Conservation (phyloP, 1,139 yeast genomes). For the Nakaseomyces sp. region DNA sequence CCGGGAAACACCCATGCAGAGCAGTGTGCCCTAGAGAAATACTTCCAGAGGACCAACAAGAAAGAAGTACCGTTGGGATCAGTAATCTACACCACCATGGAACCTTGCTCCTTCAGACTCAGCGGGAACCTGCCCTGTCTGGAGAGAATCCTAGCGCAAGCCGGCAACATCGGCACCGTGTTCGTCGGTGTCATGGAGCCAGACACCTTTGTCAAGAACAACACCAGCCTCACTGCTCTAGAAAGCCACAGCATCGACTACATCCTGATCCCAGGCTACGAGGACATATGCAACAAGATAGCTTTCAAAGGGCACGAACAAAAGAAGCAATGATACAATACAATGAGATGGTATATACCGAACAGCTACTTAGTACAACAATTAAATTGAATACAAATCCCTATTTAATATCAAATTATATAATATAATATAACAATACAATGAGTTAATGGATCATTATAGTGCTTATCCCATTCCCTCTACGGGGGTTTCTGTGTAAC, state of each 20-base stretch:
- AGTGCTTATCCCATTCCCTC: too few relatives aligned
- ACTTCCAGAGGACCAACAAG: slow-evolving; percentile 36
- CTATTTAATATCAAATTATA: too few relatives aligned
- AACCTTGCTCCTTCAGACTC: slow-evolving; percentile 83
- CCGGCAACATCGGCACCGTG: slow-evolving; percentile 53
- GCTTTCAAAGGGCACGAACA: slow-evolving; percentile 64
- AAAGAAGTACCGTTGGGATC: slow-evolving; percentile 62
- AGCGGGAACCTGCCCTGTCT: slow-evolving; percentile 90
- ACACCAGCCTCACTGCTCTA: slow-evolving; percentile 53
- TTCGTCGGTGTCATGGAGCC: slow-evolving; percentile 94
- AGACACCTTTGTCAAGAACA: slow-evolving; percentile 71
- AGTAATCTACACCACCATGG: slow-evolving; percentile 91
- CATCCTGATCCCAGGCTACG: slow-evolving; percentile 76
- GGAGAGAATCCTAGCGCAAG: slow-evolving; percentile 55
- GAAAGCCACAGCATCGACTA: slow-evolving; percentile 55
- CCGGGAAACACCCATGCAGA: slow-evolving; percentile 98
- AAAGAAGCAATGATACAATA: too few relatives aligned
- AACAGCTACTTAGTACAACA: too few relatives aligned
- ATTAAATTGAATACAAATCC: too few relatives aligned
- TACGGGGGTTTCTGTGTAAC: too few relatives aligned
- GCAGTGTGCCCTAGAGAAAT: slow-evolving; percentile 84
- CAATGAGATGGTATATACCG: too few relatives aligned
- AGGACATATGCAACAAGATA: slow-evolving; percentile 57
- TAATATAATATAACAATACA: too few relatives aligned
- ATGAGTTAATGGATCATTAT: too few relatives aligned